These are phyloP conservation scores for Kurtzmaniella quercitrusa DNA, from an alignment of 1,139 yeast species.

Conservation along the genomic window DNA sequence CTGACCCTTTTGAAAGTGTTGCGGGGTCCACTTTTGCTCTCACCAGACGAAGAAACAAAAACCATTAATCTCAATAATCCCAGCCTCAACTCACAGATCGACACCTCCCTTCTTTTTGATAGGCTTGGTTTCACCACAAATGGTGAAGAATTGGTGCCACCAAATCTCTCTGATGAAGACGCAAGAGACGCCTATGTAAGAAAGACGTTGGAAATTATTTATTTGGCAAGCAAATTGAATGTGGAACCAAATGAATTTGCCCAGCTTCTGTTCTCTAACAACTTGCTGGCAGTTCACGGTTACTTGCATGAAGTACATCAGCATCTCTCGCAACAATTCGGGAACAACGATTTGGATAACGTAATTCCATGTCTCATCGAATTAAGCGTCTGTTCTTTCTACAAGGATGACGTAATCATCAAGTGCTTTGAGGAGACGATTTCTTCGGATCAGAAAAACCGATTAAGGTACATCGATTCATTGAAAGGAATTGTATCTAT, in stretches of 20 bases:
- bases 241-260: slow-evolving; percentile 28
- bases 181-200: slow-evolving; percentile 47
- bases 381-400: slow-evolving; percentile 57
- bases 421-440: slow-evolving; percentile 57
- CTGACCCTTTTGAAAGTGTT: slow-evolving; percentile 55
- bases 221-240: slow-evolving; percentile 32
- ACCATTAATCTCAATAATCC: slow-evolving; percentile 50
- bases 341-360: slow-evolving; percentile 22
- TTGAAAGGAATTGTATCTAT: slow-evolving; percentile 18
- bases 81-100: slow-evolving; percentile 50
- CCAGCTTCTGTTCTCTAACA: slow-evolving; percentile 36
- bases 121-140: slow-evolving; percentile 43
- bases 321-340: slow-evolving; percentile 24
- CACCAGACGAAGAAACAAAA: slow-evolving; percentile 41
- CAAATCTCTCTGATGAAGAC: slow-evolving; percentile 33
- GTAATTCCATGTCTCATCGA: slow-evolving; percentile 37
- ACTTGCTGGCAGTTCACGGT: slow-evolving; percentile 31
- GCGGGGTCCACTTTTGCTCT: slow-evolving; percentile 54
- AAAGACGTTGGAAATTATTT: slow-evolving; percentile 45
- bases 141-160: slow-evolving; percentile 54
- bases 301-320: slow-evolving; percentile 44
- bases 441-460: slow-evolving; percentile 48
- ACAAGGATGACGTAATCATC: slow-evolving; percentile 58
- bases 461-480: slow-evolving; percentile 69
- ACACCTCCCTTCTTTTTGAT: slow-evolving; percentile 47